phyloP scores from a whole-genome alignment of 2,329 filamentous ascomycete genomes.

The Immersiporthe knoxdaviesiana region DNA sequence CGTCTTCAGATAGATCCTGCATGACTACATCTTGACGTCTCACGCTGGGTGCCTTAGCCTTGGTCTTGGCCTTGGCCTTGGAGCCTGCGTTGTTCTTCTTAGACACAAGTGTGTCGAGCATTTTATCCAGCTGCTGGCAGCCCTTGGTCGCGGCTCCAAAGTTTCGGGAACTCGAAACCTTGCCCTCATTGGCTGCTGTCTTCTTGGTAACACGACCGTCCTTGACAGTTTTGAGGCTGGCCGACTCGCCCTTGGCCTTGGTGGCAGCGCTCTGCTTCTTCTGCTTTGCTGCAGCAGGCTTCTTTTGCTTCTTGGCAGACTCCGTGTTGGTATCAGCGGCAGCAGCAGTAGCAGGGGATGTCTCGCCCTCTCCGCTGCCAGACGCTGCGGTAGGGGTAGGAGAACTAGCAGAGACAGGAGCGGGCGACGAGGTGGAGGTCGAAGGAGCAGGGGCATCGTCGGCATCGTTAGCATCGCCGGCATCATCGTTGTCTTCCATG shows the following conservation, averaged over 20 bases:
- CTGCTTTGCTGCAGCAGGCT: background rate
- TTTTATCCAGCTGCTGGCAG: background rate
- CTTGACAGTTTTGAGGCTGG: background rate
- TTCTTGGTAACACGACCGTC: background rate
- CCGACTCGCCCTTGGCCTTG: background rate
- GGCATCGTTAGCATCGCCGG: no score
- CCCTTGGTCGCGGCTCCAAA: background rate
- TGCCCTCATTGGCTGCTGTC: background rate
- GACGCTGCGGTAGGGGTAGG: background rate
- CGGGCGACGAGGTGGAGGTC: no score
- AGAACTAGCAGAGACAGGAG: background rate
- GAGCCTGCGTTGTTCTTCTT: background rate
- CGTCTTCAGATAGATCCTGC: no score
- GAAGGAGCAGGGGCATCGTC: conserved; percentile 4
- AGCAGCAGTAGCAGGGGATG: no score
- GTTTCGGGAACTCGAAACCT: background rate
- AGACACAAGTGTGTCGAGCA: background rate
- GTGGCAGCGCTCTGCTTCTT: background rate
- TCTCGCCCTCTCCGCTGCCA: background rate
- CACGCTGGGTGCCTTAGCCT: no score
- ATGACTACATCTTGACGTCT: no score
- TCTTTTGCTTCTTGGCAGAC: background rate
- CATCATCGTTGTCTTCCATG: background rate
- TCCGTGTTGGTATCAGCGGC: no score
- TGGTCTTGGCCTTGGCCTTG: background rate